Evolutionary conservation across 176 grass and related monocot species (phyloP).

Genomic region (Raddia distichophylla): DNA sequence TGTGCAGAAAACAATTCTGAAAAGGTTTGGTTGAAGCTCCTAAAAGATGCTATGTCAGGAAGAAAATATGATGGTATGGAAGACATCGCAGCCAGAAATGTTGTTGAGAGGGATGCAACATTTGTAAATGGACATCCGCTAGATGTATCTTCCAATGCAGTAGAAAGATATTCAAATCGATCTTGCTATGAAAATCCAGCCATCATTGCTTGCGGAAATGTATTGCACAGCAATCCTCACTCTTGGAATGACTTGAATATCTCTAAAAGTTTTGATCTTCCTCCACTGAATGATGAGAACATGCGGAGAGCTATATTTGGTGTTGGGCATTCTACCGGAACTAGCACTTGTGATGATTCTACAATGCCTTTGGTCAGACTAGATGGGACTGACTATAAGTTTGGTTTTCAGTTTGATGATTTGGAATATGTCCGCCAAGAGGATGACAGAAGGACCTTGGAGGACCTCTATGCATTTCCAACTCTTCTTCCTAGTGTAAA

Average conservation of each 20-base stretch:
- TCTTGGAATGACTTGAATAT: slow-evolving; percentile 85
- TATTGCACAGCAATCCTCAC: slow-evolving; percentile 52
- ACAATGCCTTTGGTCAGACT: slow-evolving; percentile 38
- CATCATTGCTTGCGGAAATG: slow-evolving; percentile 62
- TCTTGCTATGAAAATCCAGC: slow-evolving; percentile 62
- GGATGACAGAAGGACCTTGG: slow-evolving; percentile 66
- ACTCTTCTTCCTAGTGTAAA: slow-evolving; percentile 86
- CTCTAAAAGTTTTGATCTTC: slow-evolving; percentile 74
- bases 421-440: slow-evolving; percentile 54
- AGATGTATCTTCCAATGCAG: slow-evolving; percentile 28
- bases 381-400: slow-evolving; percentile 81
- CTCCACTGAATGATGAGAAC: slow-evolving; percentile 77
- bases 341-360: slow-evolving; percentile 18
- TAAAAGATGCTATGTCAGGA: slow-evolving; percentile 58
- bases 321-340: slow-evolving; percentile 45
- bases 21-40: slow-evolving; percentile 78
- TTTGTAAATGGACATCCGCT: neutral
- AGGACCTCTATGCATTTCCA: slow-evolving; percentile 69
- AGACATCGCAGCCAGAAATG: slow-evolving; percentile 39
- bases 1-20: slow-evolving; percentile 29
- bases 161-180: slow-evolving; percentile 43
- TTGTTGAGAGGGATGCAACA: slow-evolving; percentile 25
- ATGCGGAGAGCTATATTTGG: slow-evolving; percentile 73
- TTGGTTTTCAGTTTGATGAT: slow-evolving; percentile 72
- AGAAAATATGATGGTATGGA: slow-evolving; percentile 40